Evolutionary conservation across 176 grass and related monocot genomes (phyloP), one percentile per base, ranked within the genome.

Genomic region (Triticum timopheevii): DNA sequence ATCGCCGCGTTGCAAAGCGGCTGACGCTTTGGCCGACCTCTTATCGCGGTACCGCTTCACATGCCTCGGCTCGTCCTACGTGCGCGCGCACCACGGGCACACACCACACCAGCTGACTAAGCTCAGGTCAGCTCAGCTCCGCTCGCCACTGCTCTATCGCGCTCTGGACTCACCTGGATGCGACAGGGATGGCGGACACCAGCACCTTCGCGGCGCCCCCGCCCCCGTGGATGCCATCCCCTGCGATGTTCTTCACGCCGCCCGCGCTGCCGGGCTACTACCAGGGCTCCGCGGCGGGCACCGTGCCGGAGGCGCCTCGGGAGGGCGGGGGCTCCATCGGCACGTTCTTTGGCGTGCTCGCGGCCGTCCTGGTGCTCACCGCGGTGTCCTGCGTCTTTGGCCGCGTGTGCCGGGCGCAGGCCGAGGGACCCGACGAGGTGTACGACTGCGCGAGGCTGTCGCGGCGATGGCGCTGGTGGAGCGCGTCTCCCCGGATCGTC

Each of bases 361-460:
- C 73, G 12, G 92, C 86, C 38, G 84, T 98, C 25, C 12, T 96
- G 70, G 77, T 96, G 59, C 79, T 99, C 82, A 94, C 92, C 5
- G 8, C 87, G 62, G 52, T 99, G 79, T 94, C 97, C 22, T 99
- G 97, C 86, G 23, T 99, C 73, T 82, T 93, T 81, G 97, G 94
- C 10, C 82, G 88, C 58, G 88, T 90, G 34, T 98, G 92, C 84
- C 66, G 90, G 40, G 40, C 2, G 36, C 63, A 84, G 13, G 88
- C 80, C 61, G 89, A 84, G 67, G 93, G 89, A 4, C 86, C 96
- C 10, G 93, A 98, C 38, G 88, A 94, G 58, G 39, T 36, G 15
- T 95, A 95, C 83, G 91, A 98, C 68, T 98, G 93, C 87, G 64
- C 69, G 25, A 71, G 27, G 80, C 86, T 87, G 67, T 86, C 79